These are phyloP conservation scores for Phlyctochytrium arcticum DNA, from an alignment of 192 early-diverging fungal species.

Conservation along the genomic window DNA sequence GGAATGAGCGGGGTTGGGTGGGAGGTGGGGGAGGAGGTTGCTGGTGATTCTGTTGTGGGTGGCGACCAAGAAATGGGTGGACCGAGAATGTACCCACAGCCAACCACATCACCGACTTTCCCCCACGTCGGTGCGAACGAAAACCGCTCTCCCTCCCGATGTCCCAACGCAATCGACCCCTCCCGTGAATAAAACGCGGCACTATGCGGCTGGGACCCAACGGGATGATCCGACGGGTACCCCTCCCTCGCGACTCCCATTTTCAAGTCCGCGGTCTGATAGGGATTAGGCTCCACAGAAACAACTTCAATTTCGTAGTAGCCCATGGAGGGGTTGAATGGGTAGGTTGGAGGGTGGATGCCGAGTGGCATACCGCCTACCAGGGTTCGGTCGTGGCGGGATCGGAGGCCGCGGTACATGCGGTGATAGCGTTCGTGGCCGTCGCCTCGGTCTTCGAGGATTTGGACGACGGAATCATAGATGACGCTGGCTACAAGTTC, in stretches of 20 bases:
- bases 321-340: neutral
- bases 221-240: neutral
- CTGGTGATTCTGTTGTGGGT: neutral
- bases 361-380: neutral
- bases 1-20: too few relatives aligned
- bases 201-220: neutral
- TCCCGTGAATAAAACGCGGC: neutral
- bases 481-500: too few relatives aligned
- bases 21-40: too few relatives aligned
- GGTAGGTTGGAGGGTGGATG: neutral
- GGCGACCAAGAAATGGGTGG: too few relatives aligned
- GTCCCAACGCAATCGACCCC: slow-evolving; percentile 18
- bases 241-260: neutral
- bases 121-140: slow-evolving; percentile 25
- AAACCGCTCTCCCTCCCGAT: slow-evolving; percentile 25
- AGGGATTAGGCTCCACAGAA: too few relatives aligned
- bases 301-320: slow-evolving; percentile 1
- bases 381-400: neutral
- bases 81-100: slow-evolving; percentile 15
- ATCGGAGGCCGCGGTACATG: neutral
- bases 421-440: neutral
- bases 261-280: neutral
- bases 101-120: slow-evolving; percentile 26
- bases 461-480: neutral
- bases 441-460: neutral